Conservation (phyloP, 1,284 basidiomycete species). For the Microbotryum lychnidis-dioicae region DNA sequence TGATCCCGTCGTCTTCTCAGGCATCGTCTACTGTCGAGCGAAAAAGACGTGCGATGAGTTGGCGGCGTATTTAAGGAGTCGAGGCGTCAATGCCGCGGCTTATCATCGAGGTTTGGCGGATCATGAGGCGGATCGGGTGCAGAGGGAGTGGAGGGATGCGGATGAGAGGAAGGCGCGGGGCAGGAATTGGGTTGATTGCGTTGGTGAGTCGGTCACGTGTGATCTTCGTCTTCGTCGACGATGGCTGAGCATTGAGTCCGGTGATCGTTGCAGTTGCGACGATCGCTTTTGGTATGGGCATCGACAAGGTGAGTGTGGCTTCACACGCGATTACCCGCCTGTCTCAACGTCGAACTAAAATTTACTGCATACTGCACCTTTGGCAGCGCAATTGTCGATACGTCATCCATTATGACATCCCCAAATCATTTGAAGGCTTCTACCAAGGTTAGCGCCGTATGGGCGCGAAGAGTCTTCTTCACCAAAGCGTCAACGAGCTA, state of each 20-base stretch:
- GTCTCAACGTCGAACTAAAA: background rate
- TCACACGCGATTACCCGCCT: background rate
- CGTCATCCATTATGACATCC: slow-evolving; percentile 60
- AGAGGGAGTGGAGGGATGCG: slow-evolving; percentile 53
- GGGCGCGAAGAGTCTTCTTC: background rate
- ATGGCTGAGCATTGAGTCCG: slow-evolving; percentile 38
- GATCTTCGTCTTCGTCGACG: background rate
- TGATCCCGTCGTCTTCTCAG: slow-evolving; percentile 39
- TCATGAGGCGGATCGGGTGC: slow-evolving; percentile 51
- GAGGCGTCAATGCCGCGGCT: slow-evolving; percentile 60
- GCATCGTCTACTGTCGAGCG: slow-evolving; percentile 70
- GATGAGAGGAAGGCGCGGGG: slow-evolving; percentile 49
- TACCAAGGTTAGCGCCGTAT: slow-evolving; percentile 58
- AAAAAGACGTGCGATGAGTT: slow-evolving; percentile 60
- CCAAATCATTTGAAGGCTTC: slow-evolving; percentile 50
- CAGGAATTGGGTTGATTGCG: slow-evolving; percentile 36
- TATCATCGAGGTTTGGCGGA: slow-evolving; percentile 60
- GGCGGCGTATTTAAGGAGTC: slow-evolving; percentile 52
- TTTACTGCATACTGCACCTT: background rate
- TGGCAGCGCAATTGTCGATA: slow-evolving; percentile 46
- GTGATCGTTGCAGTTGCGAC: slow-evolving; percentile 51
- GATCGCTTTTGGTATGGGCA: slow-evolving; percentile 73
- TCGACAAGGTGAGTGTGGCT: slow-evolving; percentile 68
- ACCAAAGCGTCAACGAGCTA: background rate
- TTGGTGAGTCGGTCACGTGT: slow-evolving; percentile 44